Evolutionary conservation across 495 filamentous ascomycete genomes (phyloP).

Genomic region (Penicillium pulvis): DNA sequence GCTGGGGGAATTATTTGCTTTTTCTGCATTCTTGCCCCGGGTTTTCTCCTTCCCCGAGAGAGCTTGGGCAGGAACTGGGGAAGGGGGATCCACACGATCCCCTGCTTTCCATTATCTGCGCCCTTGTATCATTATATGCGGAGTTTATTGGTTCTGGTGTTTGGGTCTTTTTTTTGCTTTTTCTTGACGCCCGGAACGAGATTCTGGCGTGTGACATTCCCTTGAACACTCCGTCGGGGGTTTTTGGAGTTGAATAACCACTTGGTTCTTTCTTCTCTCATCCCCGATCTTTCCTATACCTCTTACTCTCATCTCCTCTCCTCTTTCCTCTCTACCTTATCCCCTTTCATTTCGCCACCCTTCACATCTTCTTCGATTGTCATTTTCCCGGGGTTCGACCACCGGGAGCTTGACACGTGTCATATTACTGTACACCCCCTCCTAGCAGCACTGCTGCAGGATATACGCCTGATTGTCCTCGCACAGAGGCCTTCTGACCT

Average conservation of each 20-base stretch:
- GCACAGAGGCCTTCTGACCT: slow-evolving; percentile 4
- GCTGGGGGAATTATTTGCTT: slow-evolving; percentile 15
- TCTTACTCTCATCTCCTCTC: slow-evolving; percentile 12
- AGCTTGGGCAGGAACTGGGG: slow-evolving; percentile 8
- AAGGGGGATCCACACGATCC: slow-evolving; percentile 12
- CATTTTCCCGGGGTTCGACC: slow-evolving; percentile 10
- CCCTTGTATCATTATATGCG: slow-evolving; percentile 26
- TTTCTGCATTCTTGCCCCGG: slow-evolving; percentile 17
- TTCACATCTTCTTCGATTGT: slow-evolving; percentile 8
- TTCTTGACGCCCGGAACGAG: not conserved
- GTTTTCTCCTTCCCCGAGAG: slow-evolving; percentile 13
- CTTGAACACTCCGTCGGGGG: not conserved
- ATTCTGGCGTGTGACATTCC: not conserved
- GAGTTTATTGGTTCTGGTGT: slow-evolving; percentile 8
- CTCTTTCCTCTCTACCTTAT: slow-evolving; percentile 5
- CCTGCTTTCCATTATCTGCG: slow-evolving; percentile 7
- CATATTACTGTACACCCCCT: slow-evolving; percentile 16
- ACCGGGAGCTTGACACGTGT: slow-evolving; percentile 26
- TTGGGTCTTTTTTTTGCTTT: slow-evolving; percentile 3
- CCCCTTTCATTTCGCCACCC: slow-evolving; percentile 4
- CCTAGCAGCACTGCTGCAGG: slow-evolving; percentile 22
- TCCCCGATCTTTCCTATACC: not conserved
- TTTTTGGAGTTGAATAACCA: not conserved
- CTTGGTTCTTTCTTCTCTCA: not conserved
- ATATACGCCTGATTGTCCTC: not conserved